Base-by-base conservation (phyloP, 768 basidiomycete genomes). In the Strobilomyces echinocephalus region DNA sequence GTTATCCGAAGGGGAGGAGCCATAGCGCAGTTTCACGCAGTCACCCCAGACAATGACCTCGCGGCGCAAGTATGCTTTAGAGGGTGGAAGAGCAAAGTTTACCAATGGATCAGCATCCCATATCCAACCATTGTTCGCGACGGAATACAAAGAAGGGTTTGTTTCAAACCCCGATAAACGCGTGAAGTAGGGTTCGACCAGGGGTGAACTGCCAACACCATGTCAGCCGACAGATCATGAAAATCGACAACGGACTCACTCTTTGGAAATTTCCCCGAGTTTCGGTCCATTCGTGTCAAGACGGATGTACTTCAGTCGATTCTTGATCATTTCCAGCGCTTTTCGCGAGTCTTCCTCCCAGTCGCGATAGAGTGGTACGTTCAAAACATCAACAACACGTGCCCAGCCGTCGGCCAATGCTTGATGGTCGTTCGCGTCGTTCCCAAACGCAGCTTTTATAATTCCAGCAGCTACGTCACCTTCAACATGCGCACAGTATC, bases 111-210 rank as follows among this genome's bases (percentile, higher is more conserved):
- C 86, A 2, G 95, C 95, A 58, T 87, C 74, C 95, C 97, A 99
- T 59, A 99, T 93, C 97, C 97, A 99, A 3, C 97, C 97, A 66
- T 99, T 99, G 71, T 98, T 97, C 6, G 95, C 97, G 28, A 99
- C 74, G 2, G 89, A 86, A 64, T 93, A 88, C 14, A 79, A 74
- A 15, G 63, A 57, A 5, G 76, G 73, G 45, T 82, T 74, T 49
- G 76, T 74, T 56, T 76, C 77, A n/a, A 76, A 79, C 49, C 81
- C 77, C 3, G 74, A 79, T 36, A 97, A 69, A 24, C 93, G 86
- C 2, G 94, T 97, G 72, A 99, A 99, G 73, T 97, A 97, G 4
- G 79, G 71, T 64, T 98, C 97, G 41, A 92, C 87, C 41, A 99
- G 76, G 20, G 95, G 93, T 15, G 76, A 79, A 38, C 94, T 97